Base-by-base conservation (phyloP, 441 rosid species). In the Adansonia grandidieri region DNA sequence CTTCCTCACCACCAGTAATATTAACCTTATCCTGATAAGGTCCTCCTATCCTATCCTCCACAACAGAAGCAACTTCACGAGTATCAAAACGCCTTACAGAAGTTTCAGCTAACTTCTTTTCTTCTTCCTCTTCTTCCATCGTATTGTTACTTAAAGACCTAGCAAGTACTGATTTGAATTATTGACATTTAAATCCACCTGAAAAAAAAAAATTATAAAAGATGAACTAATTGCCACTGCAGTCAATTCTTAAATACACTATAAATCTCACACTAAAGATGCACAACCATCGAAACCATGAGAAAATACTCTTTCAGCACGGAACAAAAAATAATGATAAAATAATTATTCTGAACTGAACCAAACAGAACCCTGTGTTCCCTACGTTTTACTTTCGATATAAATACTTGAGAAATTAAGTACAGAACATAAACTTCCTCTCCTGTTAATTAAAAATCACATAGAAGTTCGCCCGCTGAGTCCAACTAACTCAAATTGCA, bases 91-190 rank as follows among this genome's bases (percentile, higher is more conserved):
- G 80, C 78, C 75, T 77, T 40, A 8, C 68, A 79, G 88, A 84
- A 79, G 76, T 77, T 82, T 85, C 89, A 53, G 76, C 66, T 8
- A 83, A 84, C 86, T 86, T 89, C 84, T 82, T 93, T 67, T 83
- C 87, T 76, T 89, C 92, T 85, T 87, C 42, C 42, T 37, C 94
- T 77, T 92, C 97, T 81, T 93, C 98, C 98, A 93, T 96, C 61
- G 24, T 78, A 70, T 77, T 74, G 78, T 77, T 73, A 65, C 60
- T 61, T 44, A 73, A 74, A 44, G 70, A 80, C 40, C 86, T 80
- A 85, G 71, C 63, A 72, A 72, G 80, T 40, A 78, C 75, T 80
- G 86, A 87, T 81, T 83, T 84, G 80, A 78, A 77, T 71, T 54
- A 75, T 74, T 75, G 19, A 74, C 81, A 81, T 44, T 60, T 75